Evolutionary conservation across 768 basidiomycete genomes (phyloP), one percentile per base, ranked within the genome.

Genomic region (Panaeolus cyanescens): DNA sequence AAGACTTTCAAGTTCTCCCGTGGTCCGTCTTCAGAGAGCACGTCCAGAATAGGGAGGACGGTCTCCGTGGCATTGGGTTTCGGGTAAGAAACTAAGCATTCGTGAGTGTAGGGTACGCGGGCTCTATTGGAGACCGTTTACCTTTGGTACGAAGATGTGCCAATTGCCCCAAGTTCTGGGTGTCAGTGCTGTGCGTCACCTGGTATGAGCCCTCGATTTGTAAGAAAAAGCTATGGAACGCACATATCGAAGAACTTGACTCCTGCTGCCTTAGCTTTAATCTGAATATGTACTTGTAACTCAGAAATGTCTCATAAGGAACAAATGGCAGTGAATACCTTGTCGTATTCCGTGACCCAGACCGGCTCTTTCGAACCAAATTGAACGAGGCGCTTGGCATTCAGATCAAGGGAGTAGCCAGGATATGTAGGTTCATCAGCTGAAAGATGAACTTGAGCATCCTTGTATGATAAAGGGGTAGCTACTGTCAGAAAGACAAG

Each of bases 301-400:
- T 17, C 57, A 20, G 54, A 54, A 50, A 25, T 54, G 30, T 55
- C 32, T 33, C 56, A 55, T 36, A 28, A 32, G 40, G 32, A 8
- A 58, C 62, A 7, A 54, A 22, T 63, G 20, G 31, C 20, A 19
- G 53, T 32, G 31, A 32, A 8, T 56, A 90, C 91, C 88, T 96
- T 97, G 67, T 95, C 89, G n/a, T 91, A 75, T 75, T 97, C 95
- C 13, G 93, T 85, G 78, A 95, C 90, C 89, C 86, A 90, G 56
- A 89, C 83, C 3, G 92, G 89, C 10, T 78, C 77, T 68, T 86
- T 77, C 33, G 83, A 90, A 58, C 89, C 84, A 69, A 93, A 79
- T 71, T 93, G 85, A 56, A 96, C 87, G 57, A 95, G 83, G 55
- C 95, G 84, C 56, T 79, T 79, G 45, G 84, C 90, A 60, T 83